Evolutionary conservation across 352 stramenopile species (phyloP), one percentile per base, ranked within the genome.

Genomic region (Peronospora tabacina): DNA sequence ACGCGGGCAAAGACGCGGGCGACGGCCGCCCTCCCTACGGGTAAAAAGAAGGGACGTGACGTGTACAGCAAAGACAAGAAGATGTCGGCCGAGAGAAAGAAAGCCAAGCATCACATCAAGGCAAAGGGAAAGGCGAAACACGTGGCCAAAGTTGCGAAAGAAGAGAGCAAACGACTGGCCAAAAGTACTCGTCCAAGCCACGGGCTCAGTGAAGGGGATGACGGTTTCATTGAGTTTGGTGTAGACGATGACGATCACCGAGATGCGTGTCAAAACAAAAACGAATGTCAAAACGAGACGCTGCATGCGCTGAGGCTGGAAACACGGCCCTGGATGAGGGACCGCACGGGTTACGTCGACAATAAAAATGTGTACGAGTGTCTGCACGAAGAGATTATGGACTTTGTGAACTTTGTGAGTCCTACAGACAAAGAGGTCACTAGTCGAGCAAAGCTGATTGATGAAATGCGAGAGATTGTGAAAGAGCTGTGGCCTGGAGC

Each of bases 361-460:
- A 46, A 70, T 47, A 54, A 47, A 28, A 92, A 92, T 38, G 58
- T 90, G 24, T 92, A 97, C 41, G 63, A 95, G 32, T 76, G 72
- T 52, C 68, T 98, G 7, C 94, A 98, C 65, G 91, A 98, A 50
- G 94, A 98, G 76, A 96, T 98, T 58, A 84, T 98, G 45, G 80
- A 94, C 44, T 98, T 98, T 84, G 76, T 87, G 29, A 69, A 70
- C 16, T 84, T 98, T 29, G 90, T 97, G 63, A 87, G 84, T 54
- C 90, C 90, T 7, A 86, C 73, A 0, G 36, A 65, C 7, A 65
- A 89, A 1, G 94, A 98, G 54, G 55, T 90, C 16, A 55, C 62
- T 38, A 49, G 68, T 36, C 70, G 92, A 16, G 50, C 73, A n/a
- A 60, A 67, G 5, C 61, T 97, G 3, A 68, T 97, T 4, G 50